Evolutionary conservation across 2,329 filamentous ascomycete genomes (phyloP).

Genomic region (Tolypocladium ophioglossoides): DNA sequence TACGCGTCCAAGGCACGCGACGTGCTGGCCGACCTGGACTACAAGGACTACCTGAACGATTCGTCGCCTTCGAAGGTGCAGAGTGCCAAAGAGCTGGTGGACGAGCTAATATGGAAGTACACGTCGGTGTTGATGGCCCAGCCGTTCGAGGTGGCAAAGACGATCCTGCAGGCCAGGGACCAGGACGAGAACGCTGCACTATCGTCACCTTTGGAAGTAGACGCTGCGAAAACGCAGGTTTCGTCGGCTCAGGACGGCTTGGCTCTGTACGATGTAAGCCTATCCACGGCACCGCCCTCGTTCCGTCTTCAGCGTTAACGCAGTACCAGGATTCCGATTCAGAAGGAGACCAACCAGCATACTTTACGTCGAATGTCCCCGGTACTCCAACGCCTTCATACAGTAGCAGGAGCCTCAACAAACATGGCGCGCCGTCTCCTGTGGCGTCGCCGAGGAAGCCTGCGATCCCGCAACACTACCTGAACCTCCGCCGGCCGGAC

Average conservation of each 20-base stretch:
- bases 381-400: constrained; percentile 41
- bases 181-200: constrained; percentile 37
- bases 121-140: constrained; percentile 80
- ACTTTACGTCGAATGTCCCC: constrained; percentile 62
- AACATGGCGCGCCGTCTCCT: constrained; percentile 19
- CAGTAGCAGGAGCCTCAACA: constrained; percentile 18
- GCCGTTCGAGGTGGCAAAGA: constrained; percentile 96
- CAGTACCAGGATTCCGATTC: constrained; percentile 48
- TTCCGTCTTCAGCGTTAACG: not conserved
- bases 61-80: constrained; percentile 64
- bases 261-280: constrained; percentile 23
- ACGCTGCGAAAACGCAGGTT: constrained; percentile 15
- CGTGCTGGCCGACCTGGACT: constrained; percentile 83
- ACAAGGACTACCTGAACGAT: constrained; percentile 75
- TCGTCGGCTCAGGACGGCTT: constrained; percentile 21
- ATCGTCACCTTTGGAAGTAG: constrained; percentile 12
- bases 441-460: constrained; percentile 21
- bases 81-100: constrained; percentile 64
- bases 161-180: constrained; percentile 66
- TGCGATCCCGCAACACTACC: constrained; percentile 39
- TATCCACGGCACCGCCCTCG: not conserved
- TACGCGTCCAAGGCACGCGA: constrained; percentile 58
- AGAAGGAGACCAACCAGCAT: constrained; percentile 68
- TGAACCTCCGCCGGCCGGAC: constrained; percentile 63
- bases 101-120: constrained; percentile 88